Evolutionary conservation across 176 grass and related monocot species (phyloP).

Genomic region (Phoenix roebelenii): DNA sequence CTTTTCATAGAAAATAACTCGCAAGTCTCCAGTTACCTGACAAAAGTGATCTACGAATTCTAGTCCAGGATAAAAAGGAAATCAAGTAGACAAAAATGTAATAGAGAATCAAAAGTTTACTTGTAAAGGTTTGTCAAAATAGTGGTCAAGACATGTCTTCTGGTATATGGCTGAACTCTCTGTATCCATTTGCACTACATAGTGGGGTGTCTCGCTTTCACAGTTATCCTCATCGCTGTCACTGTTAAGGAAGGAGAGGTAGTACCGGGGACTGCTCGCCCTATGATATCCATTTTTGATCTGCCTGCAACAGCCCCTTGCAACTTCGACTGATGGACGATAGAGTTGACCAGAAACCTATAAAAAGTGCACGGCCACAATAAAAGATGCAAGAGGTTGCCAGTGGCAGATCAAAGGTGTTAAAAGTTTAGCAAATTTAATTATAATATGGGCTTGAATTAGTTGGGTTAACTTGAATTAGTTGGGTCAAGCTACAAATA

Average conservation of each 20-base stretch:
- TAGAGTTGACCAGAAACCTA: no score
- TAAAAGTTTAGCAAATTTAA: no score
- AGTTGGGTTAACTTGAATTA: no score
- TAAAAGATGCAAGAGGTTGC: no score
- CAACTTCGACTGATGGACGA: background rate
- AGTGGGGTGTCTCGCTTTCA: background rate
- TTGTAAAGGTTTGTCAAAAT: slow-evolving; percentile 1
- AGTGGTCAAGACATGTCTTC: slow-evolving; percentile 1
- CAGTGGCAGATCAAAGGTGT: no score
- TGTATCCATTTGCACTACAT: background rate
- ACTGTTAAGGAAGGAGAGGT: background rate
- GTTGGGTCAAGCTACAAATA: no score
- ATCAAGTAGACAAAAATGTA: no score
- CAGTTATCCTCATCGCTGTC: background rate
- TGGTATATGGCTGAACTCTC: slow-evolving; percentile 5
- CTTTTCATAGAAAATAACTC: slow-evolving; percentile 2
- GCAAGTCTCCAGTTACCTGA: background rate
- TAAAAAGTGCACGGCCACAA: no score
- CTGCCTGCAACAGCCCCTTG: background rate
- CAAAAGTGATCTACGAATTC: background rate
- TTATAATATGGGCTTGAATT: no score
- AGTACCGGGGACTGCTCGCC: background rate
- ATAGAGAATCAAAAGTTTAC: background rate
- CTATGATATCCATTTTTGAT: background rate
- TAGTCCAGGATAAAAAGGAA: background rate